A percentile compares a stretch with the other conserved stretches of the same genome.
phyloP scores from a whole-genome alignment of 441 rosid species.

The Croton setiger region DNA sequence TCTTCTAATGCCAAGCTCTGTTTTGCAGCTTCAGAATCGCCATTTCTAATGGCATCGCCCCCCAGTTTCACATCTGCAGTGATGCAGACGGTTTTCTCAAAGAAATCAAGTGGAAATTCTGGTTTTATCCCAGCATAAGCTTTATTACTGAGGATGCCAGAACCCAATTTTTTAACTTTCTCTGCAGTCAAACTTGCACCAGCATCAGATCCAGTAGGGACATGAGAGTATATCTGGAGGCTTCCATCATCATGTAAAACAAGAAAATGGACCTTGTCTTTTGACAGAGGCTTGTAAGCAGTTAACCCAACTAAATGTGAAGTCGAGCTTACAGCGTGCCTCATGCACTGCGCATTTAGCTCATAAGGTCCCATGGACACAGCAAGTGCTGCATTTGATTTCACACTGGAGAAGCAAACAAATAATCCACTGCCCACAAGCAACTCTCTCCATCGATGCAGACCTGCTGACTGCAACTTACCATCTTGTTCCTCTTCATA shows the following conservation, averaged over 20 bases:
- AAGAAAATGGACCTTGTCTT: conserved; percentile 94
- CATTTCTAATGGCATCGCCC: conserved; percentile 94
- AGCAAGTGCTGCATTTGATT: conserved; percentile 78
- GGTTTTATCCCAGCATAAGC: conserved; percentile 84
- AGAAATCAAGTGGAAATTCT: conserved; percentile 98
- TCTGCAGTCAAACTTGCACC: conserved; percentile 70
- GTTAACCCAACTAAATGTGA: conserved; percentile 92
- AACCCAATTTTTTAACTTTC: conserved; percentile 86
- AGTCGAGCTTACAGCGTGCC: conserved; percentile 83
- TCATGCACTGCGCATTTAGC: conserved; percentile 75
- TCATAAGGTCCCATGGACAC: conserved; percentile 64
- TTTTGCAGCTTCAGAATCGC: conserved; percentile 95
- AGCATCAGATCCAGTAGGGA: conserved; percentile 65
- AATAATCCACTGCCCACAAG: conserved; percentile 80
- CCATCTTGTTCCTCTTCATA: conserved; percentile 89
- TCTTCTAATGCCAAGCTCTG: conserved; percentile 94
- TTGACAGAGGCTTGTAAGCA: conserved; percentile 95
- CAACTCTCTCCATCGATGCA: conserved; percentile 97
- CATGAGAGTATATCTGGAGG: conserved; percentile 94
- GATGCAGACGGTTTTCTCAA: conserved; percentile 94
- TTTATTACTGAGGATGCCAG: conserved; percentile 86
- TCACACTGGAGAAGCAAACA: conserved; percentile 79
- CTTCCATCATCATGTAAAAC: conserved; percentile 99
- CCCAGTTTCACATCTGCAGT: conserved; percentile 95
- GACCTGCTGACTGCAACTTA: conserved; percentile 67